Evolutionary conservation across 169 alveolate species (phyloP).

Genomic region (Plasmodium yoelii): DNA sequence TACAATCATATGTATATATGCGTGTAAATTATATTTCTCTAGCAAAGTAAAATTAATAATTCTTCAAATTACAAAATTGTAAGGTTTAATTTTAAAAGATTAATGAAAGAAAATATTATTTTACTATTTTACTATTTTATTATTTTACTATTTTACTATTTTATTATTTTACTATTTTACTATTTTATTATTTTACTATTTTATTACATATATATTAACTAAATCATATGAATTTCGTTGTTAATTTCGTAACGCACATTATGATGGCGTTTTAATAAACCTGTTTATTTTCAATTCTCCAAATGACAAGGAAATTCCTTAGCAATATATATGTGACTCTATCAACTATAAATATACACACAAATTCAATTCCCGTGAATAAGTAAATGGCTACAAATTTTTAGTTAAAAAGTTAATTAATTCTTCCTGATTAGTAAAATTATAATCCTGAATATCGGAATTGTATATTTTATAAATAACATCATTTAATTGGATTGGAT

Average conservation of each 20-base stretch:
- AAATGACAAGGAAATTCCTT: too few species aligned
- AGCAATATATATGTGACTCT: too few species aligned
- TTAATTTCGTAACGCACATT: too few species aligned
- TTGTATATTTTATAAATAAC: slow-evolving; percentile 57
- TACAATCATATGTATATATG: background rate
- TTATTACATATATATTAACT: background rate
- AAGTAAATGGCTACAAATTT: slow-evolving; percentile 13
- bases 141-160: too few species aligned
- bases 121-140: background rate
- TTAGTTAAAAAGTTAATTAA: slow-evolving; percentile 51
- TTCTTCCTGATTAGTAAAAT: slow-evolving; percentile 43
- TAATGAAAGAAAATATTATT: background rate
- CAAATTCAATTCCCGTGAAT: too few species aligned
- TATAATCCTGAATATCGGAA: slow-evolving; percentile 41
- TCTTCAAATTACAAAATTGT: background rate
- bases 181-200: background rate
- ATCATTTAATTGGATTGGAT: slow-evolving; percentile 36
- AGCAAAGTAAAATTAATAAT: background rate
- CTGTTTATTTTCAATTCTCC: too few species aligned
- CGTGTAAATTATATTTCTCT: background rate
- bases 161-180: too few species aligned
- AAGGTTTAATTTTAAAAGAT: slow-evolving; percentile 1
- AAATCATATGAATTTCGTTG: background rate
- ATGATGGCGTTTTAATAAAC: too few species aligned
- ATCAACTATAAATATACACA: too few species aligned